Percentiles rank a stretch among this genome's conserved stretches.
Conservation (phyloP, 306 rosid species). For the Macrotyloma uniflorum region DNA sequence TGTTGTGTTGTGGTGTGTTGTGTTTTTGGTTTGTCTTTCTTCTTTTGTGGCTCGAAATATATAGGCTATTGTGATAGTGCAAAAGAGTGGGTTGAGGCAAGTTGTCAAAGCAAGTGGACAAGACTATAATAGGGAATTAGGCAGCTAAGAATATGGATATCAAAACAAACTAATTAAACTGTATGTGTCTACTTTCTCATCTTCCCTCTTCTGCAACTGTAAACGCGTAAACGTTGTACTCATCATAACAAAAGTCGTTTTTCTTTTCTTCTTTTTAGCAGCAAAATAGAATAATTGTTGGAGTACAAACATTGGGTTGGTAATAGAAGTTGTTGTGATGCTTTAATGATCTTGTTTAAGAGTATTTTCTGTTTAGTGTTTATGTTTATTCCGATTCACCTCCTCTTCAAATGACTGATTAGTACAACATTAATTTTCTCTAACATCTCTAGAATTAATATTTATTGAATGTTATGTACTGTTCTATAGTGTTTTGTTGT, state of each 20-base stretch:
- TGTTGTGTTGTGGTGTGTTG: neutral
- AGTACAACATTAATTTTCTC: neutral
- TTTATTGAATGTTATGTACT: neutral
- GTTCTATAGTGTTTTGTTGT: neutral
- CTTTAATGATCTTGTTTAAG: neutral
- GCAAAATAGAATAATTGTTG: neutral
- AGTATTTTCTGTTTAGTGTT: neutral
- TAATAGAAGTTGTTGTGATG: neutral
- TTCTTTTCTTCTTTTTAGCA: neutral
- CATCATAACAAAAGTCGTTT: neutral
- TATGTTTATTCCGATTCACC: neutral
- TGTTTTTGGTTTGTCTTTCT: conserved; percentile 26
- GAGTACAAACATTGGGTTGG: neutral
- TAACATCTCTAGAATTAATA: neutral
- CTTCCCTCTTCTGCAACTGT: conserved; percentile 29
- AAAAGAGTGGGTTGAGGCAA: conserved; percentile 40
- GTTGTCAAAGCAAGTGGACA: conserved; percentile 52
- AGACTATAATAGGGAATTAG: conserved; percentile 41
- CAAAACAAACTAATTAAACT: conserved; percentile 8
- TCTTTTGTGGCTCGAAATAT: conserved; percentile 30
- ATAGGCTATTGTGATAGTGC: conserved; percentile 34
- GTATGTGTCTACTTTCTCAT: neutral
- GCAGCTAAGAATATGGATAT: conserved; percentile 36
- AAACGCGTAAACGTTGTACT: conserved; percentile 39
- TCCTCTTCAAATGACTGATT: neutral